These are phyloP conservation scores for Fusarium lyarnte DNA, from an alignment of 2,329 filamentous ascomycete species.

Conservation along the genomic window DNA sequence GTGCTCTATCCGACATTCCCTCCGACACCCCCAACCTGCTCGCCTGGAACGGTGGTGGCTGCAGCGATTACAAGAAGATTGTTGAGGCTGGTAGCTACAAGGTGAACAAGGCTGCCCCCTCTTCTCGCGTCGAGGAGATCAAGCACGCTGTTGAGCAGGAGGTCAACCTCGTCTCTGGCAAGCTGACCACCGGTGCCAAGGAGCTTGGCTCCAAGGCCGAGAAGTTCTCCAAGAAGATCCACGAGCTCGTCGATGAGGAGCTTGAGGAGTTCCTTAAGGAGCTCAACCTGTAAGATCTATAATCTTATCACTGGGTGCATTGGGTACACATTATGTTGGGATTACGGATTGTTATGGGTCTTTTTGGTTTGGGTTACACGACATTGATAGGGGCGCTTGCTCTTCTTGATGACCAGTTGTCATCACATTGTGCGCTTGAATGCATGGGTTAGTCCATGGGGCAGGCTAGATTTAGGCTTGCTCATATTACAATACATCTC, in stretches of 20 bases:
- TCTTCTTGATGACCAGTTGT: constrained; percentile 31
- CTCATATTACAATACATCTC: constrained; percentile 34
- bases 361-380: constrained; percentile 45
- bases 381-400: constrained; percentile 31
- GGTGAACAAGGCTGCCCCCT: constrained; percentile 56
- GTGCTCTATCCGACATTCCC: constrained; percentile 83
- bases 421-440: constrained; percentile 23
- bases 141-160: constrained; percentile 69
- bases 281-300: constrained; percentile 51
- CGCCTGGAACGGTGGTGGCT: constrained; percentile 98
- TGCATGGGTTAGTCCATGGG: constrained; percentile 23
- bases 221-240: constrained; percentile 71
- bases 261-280: constrained; percentile 68
- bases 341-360: constrained; percentile 37
- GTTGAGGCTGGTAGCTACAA: constrained; percentile 78
- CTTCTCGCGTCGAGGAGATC: constrained; percentile 63
- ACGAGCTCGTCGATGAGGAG: constrained; percentile 69
- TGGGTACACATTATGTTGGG: constrained; percentile 40
- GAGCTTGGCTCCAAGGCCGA: constrained; percentile 65
- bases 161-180: constrained; percentile 66
- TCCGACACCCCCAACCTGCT: constrained; percentile 91
- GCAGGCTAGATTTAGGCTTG: constrained; percentile 15
- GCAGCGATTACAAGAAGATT: constrained; percentile 88
- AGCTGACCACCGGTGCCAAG: constrained; percentile 65
- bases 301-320: constrained; percentile 37